Percentiles rank a stretch among this genome's conserved stretches.
Conservation (phyloP, 208 protist species). For the Crithidia acanthocephali region DNA sequence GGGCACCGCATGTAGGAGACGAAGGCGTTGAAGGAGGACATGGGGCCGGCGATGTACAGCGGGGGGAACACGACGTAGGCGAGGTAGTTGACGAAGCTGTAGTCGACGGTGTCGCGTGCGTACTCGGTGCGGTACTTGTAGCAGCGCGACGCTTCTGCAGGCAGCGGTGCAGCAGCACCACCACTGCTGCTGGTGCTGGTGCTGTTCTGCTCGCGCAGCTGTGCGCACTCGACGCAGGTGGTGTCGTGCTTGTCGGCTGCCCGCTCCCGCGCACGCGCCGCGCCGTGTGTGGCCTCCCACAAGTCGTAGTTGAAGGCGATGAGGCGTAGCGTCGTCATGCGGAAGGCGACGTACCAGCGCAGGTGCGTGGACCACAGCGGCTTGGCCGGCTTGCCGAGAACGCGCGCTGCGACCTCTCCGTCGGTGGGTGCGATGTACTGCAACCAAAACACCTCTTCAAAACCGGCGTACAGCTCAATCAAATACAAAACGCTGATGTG, state of each 20-base stretch:
- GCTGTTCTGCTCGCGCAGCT: constrained; percentile 36
- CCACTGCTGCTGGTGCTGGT: no score
- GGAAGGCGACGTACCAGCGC: constrained; percentile 74
- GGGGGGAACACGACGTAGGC: constrained; percentile 89
- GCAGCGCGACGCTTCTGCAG: constrained; percentile 37
- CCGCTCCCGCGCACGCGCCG: constrained; percentile 8
- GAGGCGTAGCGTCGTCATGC: constrained; percentile 45
- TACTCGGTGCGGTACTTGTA: constrained; percentile 61
- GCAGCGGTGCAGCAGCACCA: constrained; percentile 4
- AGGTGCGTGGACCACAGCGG: constrained; percentile 33
- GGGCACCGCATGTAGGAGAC: constrained; percentile 72
- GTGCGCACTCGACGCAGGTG: constrained; percentile 49
- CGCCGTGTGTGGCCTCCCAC: constrained; percentile 36
- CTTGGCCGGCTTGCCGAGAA: no score
- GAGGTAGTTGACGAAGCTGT: constrained; percentile 62
- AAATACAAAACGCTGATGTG: constrained; percentile 56
- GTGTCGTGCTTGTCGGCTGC: constrained; percentile 28
- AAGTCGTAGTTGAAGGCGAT: constrained; percentile 76
- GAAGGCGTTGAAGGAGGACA: constrained; percentile 89
- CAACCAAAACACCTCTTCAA: constrained; percentile 55
- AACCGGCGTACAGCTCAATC: constrained; percentile 37
- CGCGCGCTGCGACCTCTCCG: no score
- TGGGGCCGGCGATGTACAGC: constrained; percentile 88
- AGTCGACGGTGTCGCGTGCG: constrained; percentile 47
- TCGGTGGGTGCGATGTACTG: constrained; percentile 41